Evolutionary conservation across 331 rosid species (phyloP).

Genomic region (Telfairia occidentalis): DNA sequence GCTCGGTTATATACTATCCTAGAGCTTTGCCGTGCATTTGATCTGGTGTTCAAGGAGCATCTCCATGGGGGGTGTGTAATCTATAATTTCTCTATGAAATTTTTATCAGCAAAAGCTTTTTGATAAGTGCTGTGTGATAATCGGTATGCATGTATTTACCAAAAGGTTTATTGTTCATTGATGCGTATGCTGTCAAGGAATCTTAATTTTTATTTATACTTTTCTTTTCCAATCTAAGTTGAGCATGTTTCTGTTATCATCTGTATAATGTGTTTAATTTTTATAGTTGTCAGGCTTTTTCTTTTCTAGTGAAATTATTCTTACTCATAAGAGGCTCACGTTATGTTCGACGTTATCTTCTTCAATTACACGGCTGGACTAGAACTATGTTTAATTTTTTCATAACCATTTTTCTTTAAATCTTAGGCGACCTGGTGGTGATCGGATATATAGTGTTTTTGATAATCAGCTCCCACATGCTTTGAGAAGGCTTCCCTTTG

Average conservation of each 20-base stretch:
- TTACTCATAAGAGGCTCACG: not conserved
- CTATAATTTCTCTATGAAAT: not conserved
- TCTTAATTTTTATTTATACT: not conserved
- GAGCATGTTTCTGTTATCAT: not conserved
- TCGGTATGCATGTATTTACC: not conserved
- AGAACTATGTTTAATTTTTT: not conserved
- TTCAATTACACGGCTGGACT: not conserved
- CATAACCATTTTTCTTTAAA: not conserved
- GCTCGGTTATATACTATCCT: conserved; percentile 42
- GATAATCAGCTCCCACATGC: conserved; percentile 85
- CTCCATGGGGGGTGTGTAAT: conserved; percentile 55
- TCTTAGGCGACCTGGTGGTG: conserved; percentile 84
- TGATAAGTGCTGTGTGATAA: not conserved
- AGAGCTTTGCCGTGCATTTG: conserved; percentile 71
- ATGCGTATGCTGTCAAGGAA: not conserved
- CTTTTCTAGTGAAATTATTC: not conserved
- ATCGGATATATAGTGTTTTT: conserved; percentile 57
- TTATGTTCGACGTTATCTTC: not conserved
- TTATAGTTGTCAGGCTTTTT: not conserved
- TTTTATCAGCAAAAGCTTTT: not conserved
- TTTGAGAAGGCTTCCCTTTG: conserved; percentile 74
- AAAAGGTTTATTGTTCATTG: not conserved
- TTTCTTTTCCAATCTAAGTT: not conserved
- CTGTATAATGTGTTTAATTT: not conserved
- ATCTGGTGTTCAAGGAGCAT: conserved; percentile 64